Base-by-base conservation (phyloP, 495 filamentous ascomycete species). In the Daldinia caldariorum region DNA sequence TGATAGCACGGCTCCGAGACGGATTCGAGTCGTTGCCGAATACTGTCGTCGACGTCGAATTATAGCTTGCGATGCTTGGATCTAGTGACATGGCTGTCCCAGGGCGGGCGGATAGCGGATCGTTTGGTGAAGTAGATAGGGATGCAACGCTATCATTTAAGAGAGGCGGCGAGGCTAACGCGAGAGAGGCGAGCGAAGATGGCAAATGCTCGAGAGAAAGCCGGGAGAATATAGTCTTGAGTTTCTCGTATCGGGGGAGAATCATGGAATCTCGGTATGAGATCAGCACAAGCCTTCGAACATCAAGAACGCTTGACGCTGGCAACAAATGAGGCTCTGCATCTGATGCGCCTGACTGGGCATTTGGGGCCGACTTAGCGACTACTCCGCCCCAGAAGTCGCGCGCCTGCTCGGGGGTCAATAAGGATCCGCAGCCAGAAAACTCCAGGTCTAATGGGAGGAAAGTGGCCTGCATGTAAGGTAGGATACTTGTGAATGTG, bases 381-480 rank as follows among this genome's bases (percentile, higher is more conserved):
- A 85, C 78, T 14, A 90, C 80, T 6, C 85, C 86, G 26, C 89
- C 90, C 92, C 95, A 97, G 79, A 97, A 97, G 31, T 97, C 94
- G 1, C 87, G 85, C 7, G 93, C 90, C 75, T 97, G 92, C 1
- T 89, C 87, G 0, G 85, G 65, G 3, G 85, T 87, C 88, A 99
- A 89, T 63, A 97, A 77, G 0, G 88, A 82, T 5, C 95, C 95
- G 43, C 83, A 84, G 34, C 95, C 94, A 61, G 92, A 90, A 78
- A 99, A 97, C 74, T 99, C 96, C 13, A 94, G 88, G 72, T 99
- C 95, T 12, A 99, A 81, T 0, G 95, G 96, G 2, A 99, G 83
- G 77, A 99, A 97, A 4, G 97, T 94, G 0, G 94, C 94, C 81
- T 99, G 96, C 63, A 98, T 89, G 76, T 97, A 99, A 0, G 96